phyloP scores from a whole-genome alignment of 768 basidiomycete species.

The Panaeolus papilionaceus region DNA sequence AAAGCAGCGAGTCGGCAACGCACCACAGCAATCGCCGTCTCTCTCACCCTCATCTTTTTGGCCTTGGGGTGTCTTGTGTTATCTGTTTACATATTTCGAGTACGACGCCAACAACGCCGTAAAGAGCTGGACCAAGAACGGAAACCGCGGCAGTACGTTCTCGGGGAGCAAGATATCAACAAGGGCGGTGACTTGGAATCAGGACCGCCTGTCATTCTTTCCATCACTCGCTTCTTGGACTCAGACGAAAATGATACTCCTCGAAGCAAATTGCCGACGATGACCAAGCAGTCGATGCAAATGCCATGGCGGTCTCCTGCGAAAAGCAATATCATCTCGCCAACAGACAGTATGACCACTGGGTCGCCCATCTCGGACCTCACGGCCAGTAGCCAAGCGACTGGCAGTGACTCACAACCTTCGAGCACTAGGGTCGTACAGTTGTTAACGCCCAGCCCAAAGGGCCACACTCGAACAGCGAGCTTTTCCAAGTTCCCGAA shows the following conservation, averaged over 20 bases:
- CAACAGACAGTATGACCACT: background rate
- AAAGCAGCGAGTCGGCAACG: conserved; percentile 15
- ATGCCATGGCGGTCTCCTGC: background rate
- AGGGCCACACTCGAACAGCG: background rate
- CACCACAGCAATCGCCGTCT: conserved; percentile 21
- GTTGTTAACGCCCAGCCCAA: background rate
- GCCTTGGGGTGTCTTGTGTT: background rate
- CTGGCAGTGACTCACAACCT: background rate
- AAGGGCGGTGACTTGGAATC: background rate
- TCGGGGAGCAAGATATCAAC: background rate
- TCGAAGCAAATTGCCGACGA: background rate
- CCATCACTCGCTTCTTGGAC: conserved; percentile 7
- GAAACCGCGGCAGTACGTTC: background rate
- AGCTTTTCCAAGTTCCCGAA: background rate
- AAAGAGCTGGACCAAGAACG: background rate
- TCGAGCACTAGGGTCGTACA: background rate
- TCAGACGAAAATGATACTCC: background rate
- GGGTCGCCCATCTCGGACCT: background rate
- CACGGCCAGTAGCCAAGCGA: background rate
- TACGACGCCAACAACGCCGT: background rate
- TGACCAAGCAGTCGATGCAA: background rate
- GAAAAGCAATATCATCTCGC: background rate
- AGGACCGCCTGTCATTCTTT: background rate
- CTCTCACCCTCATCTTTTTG: conserved; percentile 19
- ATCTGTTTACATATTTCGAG: background rate